Percentiles rank a stretch among this genome's conserved stretches.
Evolutionary conservation across 2,329 filamentous ascomycete species (phyloP).

Genomic region (Verticillium klebahnii): DNA sequence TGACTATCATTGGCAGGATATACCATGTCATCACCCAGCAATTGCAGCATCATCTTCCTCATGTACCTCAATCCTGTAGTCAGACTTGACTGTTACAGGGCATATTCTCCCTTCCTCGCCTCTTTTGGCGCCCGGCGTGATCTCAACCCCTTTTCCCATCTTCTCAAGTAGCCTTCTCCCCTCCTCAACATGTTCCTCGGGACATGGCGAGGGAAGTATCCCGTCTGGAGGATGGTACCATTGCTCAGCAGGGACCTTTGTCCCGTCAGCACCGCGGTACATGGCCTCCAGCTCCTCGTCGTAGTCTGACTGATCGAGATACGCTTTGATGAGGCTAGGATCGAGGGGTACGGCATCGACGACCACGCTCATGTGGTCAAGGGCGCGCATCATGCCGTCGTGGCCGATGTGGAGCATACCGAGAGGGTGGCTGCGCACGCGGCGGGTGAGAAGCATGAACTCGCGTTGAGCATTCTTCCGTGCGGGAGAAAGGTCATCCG

Average conservation of each 20-base stretch:
- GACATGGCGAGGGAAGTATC: not conserved
- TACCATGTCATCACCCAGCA: too few relatives aligned
- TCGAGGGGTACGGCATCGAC: conserved; percentile 10
- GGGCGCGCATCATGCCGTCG: conserved; percentile 14
- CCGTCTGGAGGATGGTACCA: conserved; percentile 3
- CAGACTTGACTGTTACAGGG: too few relatives aligned
- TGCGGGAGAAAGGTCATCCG: too few relatives aligned
- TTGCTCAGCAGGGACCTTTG: conserved; percentile 3
- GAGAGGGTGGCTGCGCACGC: not conserved
- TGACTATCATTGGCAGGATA: too few relatives aligned
- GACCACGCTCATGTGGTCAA: conserved; percentile 12
- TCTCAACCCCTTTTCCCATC: too few relatives aligned
- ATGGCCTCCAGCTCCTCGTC: conserved; percentile 1
- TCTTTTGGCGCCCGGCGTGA: not conserved
- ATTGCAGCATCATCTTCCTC: too few relatives aligned
- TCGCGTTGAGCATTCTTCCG: too few relatives aligned
- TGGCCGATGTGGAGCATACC: conserved; percentile 7
- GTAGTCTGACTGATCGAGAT: conserved; percentile 10
- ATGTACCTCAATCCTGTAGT: too few relatives aligned
- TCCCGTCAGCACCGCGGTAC: conserved; percentile 11
- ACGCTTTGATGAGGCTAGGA: conserved; percentile 10
- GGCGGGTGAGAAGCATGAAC: too few relatives aligned
- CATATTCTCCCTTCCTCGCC: not conserved
- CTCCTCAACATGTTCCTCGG: too few relatives aligned
- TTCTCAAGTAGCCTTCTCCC: too few relatives aligned